Evolutionary conservation across 2,329 filamentous ascomycete species (phyloP), one percentile per base, ranked within the genome.

Genomic region (Penicillium griseofulvum): DNA sequence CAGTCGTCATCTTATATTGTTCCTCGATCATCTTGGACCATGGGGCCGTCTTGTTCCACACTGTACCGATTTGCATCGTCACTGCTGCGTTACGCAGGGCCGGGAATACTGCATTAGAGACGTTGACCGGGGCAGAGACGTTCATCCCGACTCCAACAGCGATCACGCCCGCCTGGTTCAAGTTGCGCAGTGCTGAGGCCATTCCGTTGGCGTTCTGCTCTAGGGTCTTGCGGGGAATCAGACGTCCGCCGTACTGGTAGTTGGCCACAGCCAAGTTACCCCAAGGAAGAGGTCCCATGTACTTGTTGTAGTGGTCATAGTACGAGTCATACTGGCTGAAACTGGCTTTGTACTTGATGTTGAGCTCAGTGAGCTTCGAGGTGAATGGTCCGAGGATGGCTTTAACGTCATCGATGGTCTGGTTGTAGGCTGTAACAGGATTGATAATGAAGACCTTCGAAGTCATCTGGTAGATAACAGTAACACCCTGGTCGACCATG

Each of bases 401-500:
- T 55, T 77, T 67, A 19, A 82, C 74, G 38, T 83, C 65, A 17
- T 64, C 68, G 1, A 71, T 63, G 6, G 74, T 78, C 61, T 79
- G 75, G 66, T 76, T 75, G 59, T 78, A 82, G 2, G 74, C 78
- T 0, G 78, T 83, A 19, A 82, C 53, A 17, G 77, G 76, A 8
- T 70, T 71, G 37, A 84, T 68, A 33, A 69, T 65, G 31, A 77
- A 76, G 63, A 83, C 80, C 1, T 76, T 77, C 53, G 74, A 78
- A 5, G 83, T 71, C 63, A 82, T 77, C 61, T 76, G 75, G 66
- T 81, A 84, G 24, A 79, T 73, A 33, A 77, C 70, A 64, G 78
- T 80, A 24, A 74, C 73, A 9, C 82, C 82, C 4, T 75, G 68
- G 56, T 82, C 80, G 24, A 81, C 72, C 64, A 83, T 79, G 11